Evolutionary conservation across 768 basidiomycete genomes (phyloP), one percentile per base, ranked within the genome.

Genomic region (Lentinus brumalis): DNA sequence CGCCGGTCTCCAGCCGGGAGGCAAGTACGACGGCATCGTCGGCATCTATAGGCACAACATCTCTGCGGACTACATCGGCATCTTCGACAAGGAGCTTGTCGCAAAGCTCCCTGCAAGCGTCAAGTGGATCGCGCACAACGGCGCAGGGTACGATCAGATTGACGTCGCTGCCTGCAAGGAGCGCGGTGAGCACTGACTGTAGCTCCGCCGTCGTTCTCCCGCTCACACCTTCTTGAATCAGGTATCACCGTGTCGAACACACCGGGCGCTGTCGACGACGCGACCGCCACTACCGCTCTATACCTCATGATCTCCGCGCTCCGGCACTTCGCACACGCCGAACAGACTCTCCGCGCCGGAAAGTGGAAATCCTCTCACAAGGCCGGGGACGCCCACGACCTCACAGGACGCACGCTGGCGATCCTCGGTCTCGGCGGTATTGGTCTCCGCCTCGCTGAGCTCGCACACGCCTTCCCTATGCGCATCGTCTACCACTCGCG

Each of bases 81-180:
- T 84, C 15, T 94, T 94, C 68, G 92, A 97, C 73, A 83, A 85
- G 71, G 89, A 89, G 63, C 79, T 96, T 64, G 80, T 97, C 64
- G 74, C 79, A 51, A 84, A 81, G 0, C 78, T 97, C 10, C 87
- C 92, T 1, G 80, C 78, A 18, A 57, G 61, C 50, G 81, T 96
- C 63, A 87, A 87, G 69, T 94, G 90, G 88, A 92, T 96, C 70
- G 91, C 88, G 1, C 94, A 94, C 73, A 95, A 95, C 59, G 95
- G 94, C 11, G 94, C 95, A 0, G 94, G 95, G 0, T 97, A 97
- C 71, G 94, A 97, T 71, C 86, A 88, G 62, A 88, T 96, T 64
- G 89, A 95, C 69, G 85, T 94, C 15, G 73, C 75, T 7, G 88
- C 88, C 4, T 89, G 88, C 73, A 90, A 84, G 69, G 83, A 80